Base-by-base conservation (phyloP, 352 stramenopile species). In the Phytophthora multivora region DNA sequence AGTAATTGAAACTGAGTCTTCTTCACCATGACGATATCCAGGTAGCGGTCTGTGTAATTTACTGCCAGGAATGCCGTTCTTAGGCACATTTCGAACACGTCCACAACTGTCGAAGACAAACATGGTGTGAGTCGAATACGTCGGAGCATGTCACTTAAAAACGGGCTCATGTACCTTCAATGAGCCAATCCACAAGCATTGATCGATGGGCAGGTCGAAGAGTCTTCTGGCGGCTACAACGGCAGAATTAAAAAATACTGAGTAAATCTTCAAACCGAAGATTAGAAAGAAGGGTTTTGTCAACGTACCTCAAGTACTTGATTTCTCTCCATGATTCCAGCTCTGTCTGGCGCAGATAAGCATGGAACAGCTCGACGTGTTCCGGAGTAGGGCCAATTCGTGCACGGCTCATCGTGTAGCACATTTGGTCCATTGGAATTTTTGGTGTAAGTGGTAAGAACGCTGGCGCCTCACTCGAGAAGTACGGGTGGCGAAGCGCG, bases 131-230 rank as follows among this genome's bases (percentile, higher is more conserved):
- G 26, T 47, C 7, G 39, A 9, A 51, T 10, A 15, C 16, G 41
- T 21, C 12, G 39, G 11, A 31, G 33, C 7, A 69, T 9, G 7
- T 35, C 19, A 36, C 8, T 16, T 35, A 53, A 10, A 3, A 15
- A 60, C 21, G 25, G 15, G 2, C 9, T 7, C 59, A n/a, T 40
- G 38, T 65, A 93, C 85, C 85, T 90, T 97, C 90, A 55, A 97
- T 93, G 12, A 97, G 72, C 90, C 90, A 97, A 66, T 97, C 90
- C 4, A 97, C 90, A 30, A 97, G 84, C 90, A 97, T 97, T 12
- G 86, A 94, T 19, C 90, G 85, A 42, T 97, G 88, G 1, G 88
- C 77, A 6, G 89, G 88, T 57, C 86, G 77, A 15, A 97, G 63
- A 3, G 83, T 92, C 45, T 92, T 93, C 59, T 94, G 84, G 1